Percentiles rank a stretch among this genome's conserved stretches.
Conservation (phyloP, 305 asterid species). For the Solanum hybrid region DNA sequence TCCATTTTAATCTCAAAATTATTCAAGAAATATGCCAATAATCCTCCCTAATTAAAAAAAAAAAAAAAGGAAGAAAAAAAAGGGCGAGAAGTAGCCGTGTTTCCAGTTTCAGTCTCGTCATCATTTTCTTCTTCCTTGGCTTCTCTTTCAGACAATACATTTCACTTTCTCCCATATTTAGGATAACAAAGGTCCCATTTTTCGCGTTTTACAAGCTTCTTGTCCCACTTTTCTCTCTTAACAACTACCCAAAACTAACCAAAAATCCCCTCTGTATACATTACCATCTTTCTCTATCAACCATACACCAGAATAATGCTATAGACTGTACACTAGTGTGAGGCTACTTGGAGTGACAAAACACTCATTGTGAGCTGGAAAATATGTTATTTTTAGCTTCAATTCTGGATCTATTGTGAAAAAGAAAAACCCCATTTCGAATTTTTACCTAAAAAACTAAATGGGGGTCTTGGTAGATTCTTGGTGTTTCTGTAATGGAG, state of each 20-base stretch:
- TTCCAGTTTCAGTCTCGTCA: background rate
- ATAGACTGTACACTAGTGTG: background rate
- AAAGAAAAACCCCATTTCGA: background rate
- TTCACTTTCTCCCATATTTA: background rate
- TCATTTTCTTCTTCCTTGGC: background rate
- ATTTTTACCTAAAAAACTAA: background rate
- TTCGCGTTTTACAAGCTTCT: background rate
- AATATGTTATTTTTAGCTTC: conserved; percentile 10
- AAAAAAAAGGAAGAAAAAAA: background rate
- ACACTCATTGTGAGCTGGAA: background rate
- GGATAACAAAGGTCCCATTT: background rate
- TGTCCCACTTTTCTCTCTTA: background rate
- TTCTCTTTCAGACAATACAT: background rate
- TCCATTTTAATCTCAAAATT: background rate
- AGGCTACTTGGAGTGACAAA: background rate
- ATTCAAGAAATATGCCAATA: background rate
- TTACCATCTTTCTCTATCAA: background rate
- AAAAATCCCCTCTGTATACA: background rate
- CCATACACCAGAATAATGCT: background rate
- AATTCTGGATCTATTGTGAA: conserved; percentile 33
- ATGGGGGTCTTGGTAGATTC: conserved; percentile 78
- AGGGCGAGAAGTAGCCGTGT: background rate
- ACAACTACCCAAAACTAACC: background rate
- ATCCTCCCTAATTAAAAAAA: background rate
- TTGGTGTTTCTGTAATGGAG: conserved; percentile 93